Evolutionary conservation across 345 rosid species (phyloP).

Genomic region (Barbarea vulgaris): DNA sequence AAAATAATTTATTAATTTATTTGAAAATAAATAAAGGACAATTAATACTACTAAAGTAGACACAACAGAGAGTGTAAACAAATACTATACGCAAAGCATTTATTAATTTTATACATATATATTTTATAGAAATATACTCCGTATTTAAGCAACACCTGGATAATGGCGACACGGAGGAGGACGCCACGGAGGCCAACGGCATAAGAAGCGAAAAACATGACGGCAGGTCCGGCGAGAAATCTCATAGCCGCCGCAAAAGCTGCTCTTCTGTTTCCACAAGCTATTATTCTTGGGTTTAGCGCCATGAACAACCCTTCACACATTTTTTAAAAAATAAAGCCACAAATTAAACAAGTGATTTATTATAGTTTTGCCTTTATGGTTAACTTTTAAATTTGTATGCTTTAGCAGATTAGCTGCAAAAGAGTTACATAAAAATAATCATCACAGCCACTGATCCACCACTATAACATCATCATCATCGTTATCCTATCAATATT

Average conservation of each 20-base stretch:
- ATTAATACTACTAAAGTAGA: background rate
- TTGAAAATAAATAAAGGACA: background rate
- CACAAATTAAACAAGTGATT: background rate
- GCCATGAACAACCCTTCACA: slow-evolving; percentile 96
- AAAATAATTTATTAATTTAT: background rate
- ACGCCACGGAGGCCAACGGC: slow-evolving; percentile 85
- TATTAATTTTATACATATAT: background rate
- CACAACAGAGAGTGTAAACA: background rate
- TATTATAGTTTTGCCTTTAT: background rate
- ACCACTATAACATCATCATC: slow-evolving; percentile 18
- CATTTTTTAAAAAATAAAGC: background rate
- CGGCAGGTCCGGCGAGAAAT: slow-evolving; percentile 97
- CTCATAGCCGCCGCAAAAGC: slow-evolving; percentile 91
- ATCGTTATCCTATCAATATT: background rate
- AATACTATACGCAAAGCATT: background rate
- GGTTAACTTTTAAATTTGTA: background rate
- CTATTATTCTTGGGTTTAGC: slow-evolving; percentile 97
- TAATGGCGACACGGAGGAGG: slow-evolving; percentile 92
- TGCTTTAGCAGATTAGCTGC: slow-evolving; percentile 14
- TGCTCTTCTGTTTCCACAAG: slow-evolving; percentile 95
- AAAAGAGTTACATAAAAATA: slow-evolving; percentile 24
- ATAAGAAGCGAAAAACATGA: slow-evolving; percentile 94
- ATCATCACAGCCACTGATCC: slow-evolving; percentile 22
- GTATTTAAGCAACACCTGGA: slow-evolving; percentile 63
- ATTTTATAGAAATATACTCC: background rate